Evolutionary conservation across 1,284 basidiomycete species (phyloP), one percentile per base, ranked within the genome.

Genomic region (Serendipita sp.): DNA sequence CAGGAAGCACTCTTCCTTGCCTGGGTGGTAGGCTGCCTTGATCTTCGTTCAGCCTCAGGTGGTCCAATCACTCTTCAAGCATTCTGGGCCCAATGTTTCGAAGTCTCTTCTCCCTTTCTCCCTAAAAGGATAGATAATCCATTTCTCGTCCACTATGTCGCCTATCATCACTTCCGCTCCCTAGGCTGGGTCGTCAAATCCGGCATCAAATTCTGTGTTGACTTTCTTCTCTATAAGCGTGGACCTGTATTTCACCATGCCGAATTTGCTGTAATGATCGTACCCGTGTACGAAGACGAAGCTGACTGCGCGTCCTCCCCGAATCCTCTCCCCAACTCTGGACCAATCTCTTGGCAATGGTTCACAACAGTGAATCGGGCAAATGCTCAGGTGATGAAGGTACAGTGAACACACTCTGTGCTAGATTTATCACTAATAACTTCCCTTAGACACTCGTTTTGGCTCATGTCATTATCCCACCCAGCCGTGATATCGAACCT

Each of bases 161-260:
- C 84, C 4, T 97, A 95, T 71, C 95, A 99, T 72, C 93, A 99
- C 74, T 99, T 91, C 71, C 84, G 95, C 22, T 93, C 93, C 1
- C 79, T 99, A 3, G 96, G 96, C n/a, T 99, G 96, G 96, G 90
- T 97, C 15, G 87, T 97, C 65, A 93, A 94, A 72, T 84, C 84
- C 29, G 96, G 96, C 2, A 86, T 96, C 76, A 99, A 99, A 74
- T 99, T 99, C 74, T 97, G 93, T 70, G 88, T 88, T 47, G 96
- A 99, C 70, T 92, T 89, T 75, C 79, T 99, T 13, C 76, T 99
- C 35, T 99, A 99, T 74, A 94, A 93, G 66, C 82, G 88, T 6
- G 96, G 96, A 0, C 94, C 95, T 0, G 92, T 96, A 0, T 98
- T 98, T 72, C 80, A 86, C 2, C 96, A 99, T 72, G 94, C 96